phyloP scores from a whole-genome alignment of 192 early-diverging fungal species.

The Pilaira anomala region DNA sequence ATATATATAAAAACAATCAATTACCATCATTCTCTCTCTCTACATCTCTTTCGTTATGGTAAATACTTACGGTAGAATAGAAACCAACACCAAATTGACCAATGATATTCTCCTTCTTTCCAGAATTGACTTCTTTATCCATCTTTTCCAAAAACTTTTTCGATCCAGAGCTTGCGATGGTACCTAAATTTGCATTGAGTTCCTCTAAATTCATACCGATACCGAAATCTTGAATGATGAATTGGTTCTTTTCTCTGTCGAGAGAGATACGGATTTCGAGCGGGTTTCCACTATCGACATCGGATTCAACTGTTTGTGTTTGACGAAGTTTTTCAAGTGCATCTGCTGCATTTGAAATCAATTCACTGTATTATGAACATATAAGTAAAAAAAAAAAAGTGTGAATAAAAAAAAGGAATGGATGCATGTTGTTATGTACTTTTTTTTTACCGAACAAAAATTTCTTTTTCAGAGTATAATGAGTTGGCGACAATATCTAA shows the following conservation, averaged over 20 bases:
- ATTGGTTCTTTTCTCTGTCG: conserved; percentile 45
- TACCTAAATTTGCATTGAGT: conserved; percentile 74
- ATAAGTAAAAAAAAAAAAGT: background rate
- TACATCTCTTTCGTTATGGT: background rate
- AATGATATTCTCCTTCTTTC: conserved; percentile 67
- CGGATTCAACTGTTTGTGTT: conserved; percentile 39
- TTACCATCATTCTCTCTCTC: background rate
- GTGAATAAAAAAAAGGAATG: background rate
- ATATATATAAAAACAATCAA: conserved; percentile 52
- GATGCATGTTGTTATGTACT: background rate
- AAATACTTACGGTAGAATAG: conserved; percentile 47
- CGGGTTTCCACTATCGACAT: conserved; percentile 44
- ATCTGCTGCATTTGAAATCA: conserved; percentile 64
- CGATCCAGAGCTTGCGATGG: conserved; percentile 83
- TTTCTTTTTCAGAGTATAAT: conserved; percentile 62
- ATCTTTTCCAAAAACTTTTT: conserved; percentile 72
- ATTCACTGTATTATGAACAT: conserved; percentile 53
- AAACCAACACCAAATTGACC: conserved; percentile 87
- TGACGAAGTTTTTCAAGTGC: conserved; percentile 63
- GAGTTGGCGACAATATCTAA: conserved; percentile 64
- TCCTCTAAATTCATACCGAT: conserved; percentile 79
- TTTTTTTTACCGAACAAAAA: conserved; percentile 42
- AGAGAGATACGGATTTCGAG: conserved; percentile 58
- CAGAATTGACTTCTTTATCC: conserved; percentile 30
- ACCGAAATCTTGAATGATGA: conserved; percentile 72